Evolutionary conservation across 1,284 basidiomycete genomes (phyloP).

Genomic region (Ceratobasidium sp.): DNA sequence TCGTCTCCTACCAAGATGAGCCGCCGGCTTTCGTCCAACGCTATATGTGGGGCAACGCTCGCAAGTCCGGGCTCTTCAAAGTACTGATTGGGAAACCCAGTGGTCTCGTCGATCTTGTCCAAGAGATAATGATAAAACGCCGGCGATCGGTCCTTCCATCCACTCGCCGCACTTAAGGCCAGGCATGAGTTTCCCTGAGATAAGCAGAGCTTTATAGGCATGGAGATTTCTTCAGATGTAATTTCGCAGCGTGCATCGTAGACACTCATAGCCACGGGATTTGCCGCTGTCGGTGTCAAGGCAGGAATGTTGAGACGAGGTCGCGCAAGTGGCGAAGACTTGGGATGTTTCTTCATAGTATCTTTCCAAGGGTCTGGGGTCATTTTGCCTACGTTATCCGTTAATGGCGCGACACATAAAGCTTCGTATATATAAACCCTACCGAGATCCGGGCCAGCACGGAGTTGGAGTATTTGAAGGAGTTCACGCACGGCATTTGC

Average conservation of each 20-base stretch:
- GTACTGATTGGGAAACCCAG: not conserved
- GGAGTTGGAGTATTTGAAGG: too few relatives aligned
- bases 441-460: too few relatives aligned
- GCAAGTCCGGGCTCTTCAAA: constrained; percentile 8
- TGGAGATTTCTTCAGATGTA: not conserved
- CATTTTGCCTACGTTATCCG: not conserved
- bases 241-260: constrained; percentile 36
- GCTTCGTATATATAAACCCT: too few relatives aligned
- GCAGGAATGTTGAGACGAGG: not conserved
- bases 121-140: not conserved
- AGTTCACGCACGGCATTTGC: too few relatives aligned
- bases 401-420: too few relatives aligned
- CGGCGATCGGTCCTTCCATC: constrained; percentile 14
- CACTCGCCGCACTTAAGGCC: constrained; percentile 6
- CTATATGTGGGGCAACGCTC: constrained; percentile 5
- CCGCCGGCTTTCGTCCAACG: constrained; percentile 13
- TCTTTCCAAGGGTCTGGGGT: not conserved
- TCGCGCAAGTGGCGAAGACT: constrained; percentile 1
- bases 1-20: constrained; percentile 36
- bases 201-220: not conserved
- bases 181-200: not conserved
- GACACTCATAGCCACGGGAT: not conserved
- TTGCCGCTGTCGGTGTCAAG: constrained; percentile 15
- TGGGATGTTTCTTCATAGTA: not conserved
- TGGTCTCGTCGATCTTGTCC: not conserved